Base-by-base conservation (phyloP, 495 filamentous ascomycete genomes). In the Lasiosphaeria miniovina region DNA sequence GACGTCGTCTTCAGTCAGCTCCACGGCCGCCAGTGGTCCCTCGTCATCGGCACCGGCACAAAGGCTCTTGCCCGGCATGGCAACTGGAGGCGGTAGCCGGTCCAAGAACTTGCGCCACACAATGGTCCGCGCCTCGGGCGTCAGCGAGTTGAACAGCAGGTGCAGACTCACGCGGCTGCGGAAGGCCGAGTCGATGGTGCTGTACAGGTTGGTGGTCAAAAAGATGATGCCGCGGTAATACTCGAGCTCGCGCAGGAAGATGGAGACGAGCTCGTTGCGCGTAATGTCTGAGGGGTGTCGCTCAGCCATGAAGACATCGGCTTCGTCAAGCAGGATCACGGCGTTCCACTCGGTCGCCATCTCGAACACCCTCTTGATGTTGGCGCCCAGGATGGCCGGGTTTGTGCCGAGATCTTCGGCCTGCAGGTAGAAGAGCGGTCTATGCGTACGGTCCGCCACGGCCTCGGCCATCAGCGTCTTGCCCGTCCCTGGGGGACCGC, bases 391-490 rank as follows among this genome's bases (percentile, higher is more conserved):
- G 0, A 62, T 55, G 0, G 66, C 65, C 0, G 80, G 72, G 49
- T 74, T 69, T 36, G 72, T 81, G 6, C 82, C 81, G 1, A 86
- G 68, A 49, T 86, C 82, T 24, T 83, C 83, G 5, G 76, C 76
- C 17, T 78, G 79, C 4, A 87, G 72, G 7, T 76, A 69, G 61
- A 82, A 82, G 0, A 86, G 69, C 0, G 84, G 82, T 1, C 71
- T 71, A 6, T 74, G 63, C 1, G 75, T 76, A 10, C 75, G 64
- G 54, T 84, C 81, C 0, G 84, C 81, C 5, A 85, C 74, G 8
- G 71, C 68, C 58, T 81, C 78, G 4, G 84, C 84, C 12, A 83
- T 87, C 0, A 82, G 67, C 3, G 85, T 86, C 65, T 88, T 87
- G 9, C 84, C 83, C 1, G 78, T 77, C 0, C 83, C 84, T 0